Evolutionary conservation across 1,284 basidiomycete genomes (phyloP), one percentile per base, ranked within the genome.

Genomic region (Boletus coffeatus): DNA sequence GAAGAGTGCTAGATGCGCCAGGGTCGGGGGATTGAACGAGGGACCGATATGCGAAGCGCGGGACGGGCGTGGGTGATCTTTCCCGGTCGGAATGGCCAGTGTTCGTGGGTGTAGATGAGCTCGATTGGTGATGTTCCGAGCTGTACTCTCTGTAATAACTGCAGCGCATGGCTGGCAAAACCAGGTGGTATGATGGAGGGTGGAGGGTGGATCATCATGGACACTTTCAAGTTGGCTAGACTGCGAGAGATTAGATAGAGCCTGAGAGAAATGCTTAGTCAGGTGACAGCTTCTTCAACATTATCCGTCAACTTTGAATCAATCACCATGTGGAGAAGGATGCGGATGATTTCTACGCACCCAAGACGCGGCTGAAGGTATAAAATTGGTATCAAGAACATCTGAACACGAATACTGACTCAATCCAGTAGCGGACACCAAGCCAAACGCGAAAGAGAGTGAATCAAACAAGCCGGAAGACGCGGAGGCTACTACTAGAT

Each of bases 1-100:
- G 75, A 2, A 65, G 70, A 4, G 85, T 0, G 91, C 88, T 61
- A 90, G 81, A 72, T 99, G 96, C 0, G 96, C 94, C 11, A 82
- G 75, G 0, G 93, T 94, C 0, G 96, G 96, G 2, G 96, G 96
- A 70, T 99, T 98, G 79, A 95, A 98, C 1, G 93, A 96, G 0
- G 94, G 18, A 97, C 81, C 8, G 87, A 81, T 57, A 92, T 78
- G 37, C 75, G 78, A 37, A 87, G 72, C 5, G 74, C 67, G 55
- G 66, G 61, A 21, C 52, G 61, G 9, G 66, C 57, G 58, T 65
- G 64, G 56, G 14, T 59, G 14, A 50, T 57, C 29, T 68, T 66
- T 39, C 67, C 67, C 1, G 68, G 72, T 29, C 71, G 76, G 56
- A 79, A 61, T 34, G 88, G 88, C 88, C 88, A 90, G 46, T 68